phyloP scores from a whole-genome alignment of 441 rosid genomes.

The Geranium incanum region DNA sequence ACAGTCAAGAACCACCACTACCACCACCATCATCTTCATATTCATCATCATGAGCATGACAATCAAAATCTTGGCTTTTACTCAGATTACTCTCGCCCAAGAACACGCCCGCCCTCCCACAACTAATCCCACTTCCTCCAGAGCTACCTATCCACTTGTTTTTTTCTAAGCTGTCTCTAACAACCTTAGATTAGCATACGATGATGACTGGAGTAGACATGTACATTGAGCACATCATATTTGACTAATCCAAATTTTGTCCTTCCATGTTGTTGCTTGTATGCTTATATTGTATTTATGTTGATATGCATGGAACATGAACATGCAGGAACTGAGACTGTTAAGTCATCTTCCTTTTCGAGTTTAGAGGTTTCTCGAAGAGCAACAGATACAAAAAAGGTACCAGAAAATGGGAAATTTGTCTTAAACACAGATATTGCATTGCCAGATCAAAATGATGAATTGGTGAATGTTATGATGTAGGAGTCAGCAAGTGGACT shows the following conservation, averaged over 20 bases:
- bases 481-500: slow-evolving; percentile 26
- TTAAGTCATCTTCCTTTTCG: slow-evolving; percentile 15
- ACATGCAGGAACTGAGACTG: slow-evolving; percentile 20
- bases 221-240: background rate
- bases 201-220: background rate
- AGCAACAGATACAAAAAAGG: background rate
- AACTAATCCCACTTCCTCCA: slow-evolving; percentile 20
- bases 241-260: background rate
- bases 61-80: slow-evolving; percentile 21
- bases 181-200: background rate
- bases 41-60: background rate
- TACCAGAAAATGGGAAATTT: background rate
- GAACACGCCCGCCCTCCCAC: slow-evolving; percentile 44
- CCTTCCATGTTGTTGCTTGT: background rate
- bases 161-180: background rate
- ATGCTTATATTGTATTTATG: background rate
- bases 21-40: too few relatives aligned
- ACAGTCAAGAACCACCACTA: slow-evolving; percentile 17
- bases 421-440: background rate
- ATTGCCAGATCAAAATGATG: background rate
- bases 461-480: background rate
- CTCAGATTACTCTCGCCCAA: slow-evolving; percentile 51
- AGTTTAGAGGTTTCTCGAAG: background rate
- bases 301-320: slow-evolving; percentile 29
- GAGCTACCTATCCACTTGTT: background rate